A percentile compares a stretch with the other conserved stretches of the same genome.
Conservation (phyloP, 768 basidiomycete genomes). For the Boletellus emodensis region DNA sequence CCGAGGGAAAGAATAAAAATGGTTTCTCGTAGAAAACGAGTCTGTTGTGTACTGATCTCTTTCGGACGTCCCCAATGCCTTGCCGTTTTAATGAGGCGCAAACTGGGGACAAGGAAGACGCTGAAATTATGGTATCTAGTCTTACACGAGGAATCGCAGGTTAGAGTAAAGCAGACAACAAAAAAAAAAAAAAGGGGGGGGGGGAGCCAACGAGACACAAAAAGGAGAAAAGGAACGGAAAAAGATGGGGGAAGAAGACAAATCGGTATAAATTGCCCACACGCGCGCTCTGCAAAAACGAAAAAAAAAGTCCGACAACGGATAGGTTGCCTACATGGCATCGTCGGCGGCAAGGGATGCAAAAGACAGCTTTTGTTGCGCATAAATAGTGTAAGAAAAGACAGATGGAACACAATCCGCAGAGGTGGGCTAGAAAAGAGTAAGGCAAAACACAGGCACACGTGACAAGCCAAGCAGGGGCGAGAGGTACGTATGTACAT, state of each 20-base stretch:
- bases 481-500: constrained; percentile 17
- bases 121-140: constrained; percentile 12
- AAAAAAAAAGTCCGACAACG: constrained; percentile 8
- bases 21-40: too few species aligned
- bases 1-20: too few species aligned
- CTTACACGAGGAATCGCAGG: constrained; percentile 13
- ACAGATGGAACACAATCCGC: constrained; percentile 14
- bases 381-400: constrained; percentile 23
- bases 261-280: too few species aligned
- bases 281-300: background rate
- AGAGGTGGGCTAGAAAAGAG: constrained; percentile 1
- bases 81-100: too few species aligned
- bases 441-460: background rate
- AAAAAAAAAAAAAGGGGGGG: too few species aligned
- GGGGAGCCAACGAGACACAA: background rate
- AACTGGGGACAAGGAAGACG: background rate
- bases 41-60: too few species aligned
- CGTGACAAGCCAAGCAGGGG: background rate
- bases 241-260: background rate
- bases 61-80: too few species aligned
- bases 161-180: background rate
- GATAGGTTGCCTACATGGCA: background rate
- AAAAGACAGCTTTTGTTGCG: constrained; percentile 23
- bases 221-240: too few species aligned
- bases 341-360: too few species aligned